Evolutionary conservation across 768 basidiomycete genomes (phyloP).

Genomic region (Rhodotorula toruloides): DNA sequence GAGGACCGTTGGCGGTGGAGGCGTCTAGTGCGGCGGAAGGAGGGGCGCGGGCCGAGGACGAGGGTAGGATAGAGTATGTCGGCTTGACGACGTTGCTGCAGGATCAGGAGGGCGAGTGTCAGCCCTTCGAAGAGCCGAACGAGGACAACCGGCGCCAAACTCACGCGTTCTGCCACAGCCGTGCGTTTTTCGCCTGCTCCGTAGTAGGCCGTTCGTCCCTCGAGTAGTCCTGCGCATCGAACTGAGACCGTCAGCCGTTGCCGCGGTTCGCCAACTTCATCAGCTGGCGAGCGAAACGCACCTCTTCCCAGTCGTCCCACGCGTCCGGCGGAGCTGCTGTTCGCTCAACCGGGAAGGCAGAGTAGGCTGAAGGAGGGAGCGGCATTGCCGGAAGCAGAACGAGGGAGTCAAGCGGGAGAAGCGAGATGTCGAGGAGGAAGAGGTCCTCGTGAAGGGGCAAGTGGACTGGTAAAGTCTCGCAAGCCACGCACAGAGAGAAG

Average conservation of each 20-base stretch:
- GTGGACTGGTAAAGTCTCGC: not conserved
- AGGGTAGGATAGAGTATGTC: slow-evolving; percentile 14
- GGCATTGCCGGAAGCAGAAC: not conserved
- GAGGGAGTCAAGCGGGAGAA: not conserved
- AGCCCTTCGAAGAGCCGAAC: not conserved
- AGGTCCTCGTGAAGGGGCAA: not conserved
- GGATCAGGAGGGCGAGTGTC: not conserved
- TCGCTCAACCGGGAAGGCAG: fast-evolving
- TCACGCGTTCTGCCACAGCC: slow-evolving; percentile 27
- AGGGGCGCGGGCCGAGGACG: not conserved
- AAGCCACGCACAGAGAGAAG: no score
- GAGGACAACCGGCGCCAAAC: not conserved
- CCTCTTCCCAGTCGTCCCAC: slow-evolving; percentile 20
- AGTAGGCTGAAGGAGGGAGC: not conserved
- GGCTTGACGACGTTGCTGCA: slow-evolving; percentile 13
- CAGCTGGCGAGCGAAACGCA: not conserved
- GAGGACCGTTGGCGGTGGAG: slow-evolving; percentile 20
- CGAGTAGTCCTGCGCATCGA: slow-evolving; percentile 8
- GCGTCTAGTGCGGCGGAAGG: slow-evolving; percentile 8
- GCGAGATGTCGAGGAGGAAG: no score
- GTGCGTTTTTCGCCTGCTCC: not conserved
- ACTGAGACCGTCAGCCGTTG: not conserved
- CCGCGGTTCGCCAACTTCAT: not conserved
- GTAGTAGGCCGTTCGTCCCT: not conserved
- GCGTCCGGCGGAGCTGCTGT: not conserved